Evolutionary conservation across 345 rosid genomes (phyloP).

Genomic region (Murraya koenigii): DNA sequence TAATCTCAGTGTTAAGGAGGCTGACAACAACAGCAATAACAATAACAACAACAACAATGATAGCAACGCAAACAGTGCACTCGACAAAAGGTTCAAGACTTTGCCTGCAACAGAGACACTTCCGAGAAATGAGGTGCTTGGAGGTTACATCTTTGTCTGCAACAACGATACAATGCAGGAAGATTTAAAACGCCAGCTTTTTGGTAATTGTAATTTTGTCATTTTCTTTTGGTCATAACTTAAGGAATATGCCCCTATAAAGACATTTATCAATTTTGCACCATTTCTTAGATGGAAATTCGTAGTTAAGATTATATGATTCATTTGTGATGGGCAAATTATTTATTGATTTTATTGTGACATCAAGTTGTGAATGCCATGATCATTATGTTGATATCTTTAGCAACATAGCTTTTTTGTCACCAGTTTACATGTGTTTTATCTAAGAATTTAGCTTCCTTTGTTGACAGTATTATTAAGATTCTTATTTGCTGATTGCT

Average conservation of each 20-base stretch:
- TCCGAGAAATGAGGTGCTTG: slow-evolving; percentile 93
- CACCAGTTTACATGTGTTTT: not conserved
- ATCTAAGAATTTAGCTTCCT: not conserved
- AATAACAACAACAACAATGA: slow-evolving; percentile 28
- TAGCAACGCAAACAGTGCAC: slow-evolving; percentile 38
- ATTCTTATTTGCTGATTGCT: slow-evolving; percentile 15
- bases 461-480: not conserved
- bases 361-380: not conserved
- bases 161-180: slow-evolving; percentile 99
- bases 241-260: not conserved
- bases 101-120: slow-evolving; percentile 93
- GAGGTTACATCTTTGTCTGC: slow-evolving; percentile 97
- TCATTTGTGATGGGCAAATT: not conserved
- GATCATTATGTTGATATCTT: not conserved
- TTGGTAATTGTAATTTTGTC: slow-evolving; percentile 47
- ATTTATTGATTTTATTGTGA: not conserved
- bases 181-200: slow-evolving; percentile 86
- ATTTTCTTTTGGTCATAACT: not conserved
- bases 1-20: slow-evolving; percentile 48
- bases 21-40: slow-evolving; percentile 36
- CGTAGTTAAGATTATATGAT: not conserved
- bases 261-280: not conserved
- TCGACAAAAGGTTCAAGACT: slow-evolving; percentile 84
- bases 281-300: not conserved
- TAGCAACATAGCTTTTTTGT: not conserved